Evolutionary conservation across 2,329 filamentous ascomycete species (phyloP), one percentile per base, ranked within the genome.

Genomic region (Microdochium nivale): DNA sequence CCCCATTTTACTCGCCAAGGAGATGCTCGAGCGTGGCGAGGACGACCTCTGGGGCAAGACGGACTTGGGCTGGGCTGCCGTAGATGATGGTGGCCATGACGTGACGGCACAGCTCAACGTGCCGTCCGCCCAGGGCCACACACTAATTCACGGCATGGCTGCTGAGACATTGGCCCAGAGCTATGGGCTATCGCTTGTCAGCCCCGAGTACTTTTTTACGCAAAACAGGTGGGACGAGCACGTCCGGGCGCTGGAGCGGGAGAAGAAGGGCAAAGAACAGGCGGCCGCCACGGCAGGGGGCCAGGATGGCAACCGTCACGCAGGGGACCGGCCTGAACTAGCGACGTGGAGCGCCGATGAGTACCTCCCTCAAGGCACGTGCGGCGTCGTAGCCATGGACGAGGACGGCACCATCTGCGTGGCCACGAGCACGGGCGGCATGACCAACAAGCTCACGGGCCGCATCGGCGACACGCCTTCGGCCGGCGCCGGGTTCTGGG

Each of bases 391-490:
- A 0, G 89, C 87, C 24, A 70, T 95, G 8, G 90, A 95, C 65
- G 73, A 72, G n/a, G 78, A 83, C 40, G 90, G 90, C 0, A 81
- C 86, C 3, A 67, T 95, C 2, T 90, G 87, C 58, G 74, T 66
- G n/a, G 81, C 80, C 1, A 84, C 81, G 2, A 83, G 78, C 60
- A 84, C 81, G 0, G 90, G 90, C 4, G 90, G 90, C 0, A 65
- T 95, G 66, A 96, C 90, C 23, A 96, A 96, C 65, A 96, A 96
- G 71, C 70, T 92, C 51, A 87, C 88, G 0, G 90, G 90, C 0
- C 76, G 90, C 21, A 85, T 95, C 56, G 90, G 90, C 0, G 90
- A 96, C 64, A 96, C 90, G 11, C 90, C 90, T 0, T 86, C 86
- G 0, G 72, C 90, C 0, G 90, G 90, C 0, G 87, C 90, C 1